Evolutionary conservation across 2,329 filamentous ascomycete genomes (phyloP).

Genomic region (Lachnellula occidentalis): DNA sequence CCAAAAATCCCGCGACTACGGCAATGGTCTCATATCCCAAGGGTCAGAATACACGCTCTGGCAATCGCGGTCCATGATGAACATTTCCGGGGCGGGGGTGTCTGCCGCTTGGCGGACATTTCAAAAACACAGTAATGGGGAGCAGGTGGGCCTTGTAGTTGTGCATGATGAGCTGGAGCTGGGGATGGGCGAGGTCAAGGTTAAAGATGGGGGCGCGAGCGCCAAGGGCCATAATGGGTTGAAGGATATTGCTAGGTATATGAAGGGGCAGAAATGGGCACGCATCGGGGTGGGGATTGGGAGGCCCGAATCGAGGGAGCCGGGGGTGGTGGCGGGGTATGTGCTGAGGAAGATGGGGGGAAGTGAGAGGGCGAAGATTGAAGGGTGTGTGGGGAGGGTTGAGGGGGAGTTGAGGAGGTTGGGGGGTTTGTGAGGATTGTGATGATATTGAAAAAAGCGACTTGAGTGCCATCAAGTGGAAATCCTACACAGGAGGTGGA

Average conservation of each 20-base stretch:
- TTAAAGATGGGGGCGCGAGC: conserved; percentile 58
- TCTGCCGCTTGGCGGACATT: conserved; percentile 58
- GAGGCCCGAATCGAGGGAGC: conserved; percentile 65
- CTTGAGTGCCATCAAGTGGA: no score
- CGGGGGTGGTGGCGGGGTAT: conserved; percentile 64
- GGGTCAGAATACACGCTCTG: conserved; percentile 57
- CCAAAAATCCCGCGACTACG: conserved; percentile 37
- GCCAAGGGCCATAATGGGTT: conserved; percentile 70
- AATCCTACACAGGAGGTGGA: no score
- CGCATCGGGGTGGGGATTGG: conserved; percentile 82
- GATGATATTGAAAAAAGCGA: no score
- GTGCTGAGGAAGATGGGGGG: conserved; percentile 52
- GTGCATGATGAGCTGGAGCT: conserved; percentile 87
- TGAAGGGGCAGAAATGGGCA: conserved; percentile 42
- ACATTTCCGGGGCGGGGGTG: conserved; percentile 70
- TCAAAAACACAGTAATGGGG: conserved; percentile 35
- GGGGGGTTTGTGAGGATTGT: background rate
- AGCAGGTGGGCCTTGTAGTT: conserved; percentile 56
- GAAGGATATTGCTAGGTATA: conserved; percentile 54
- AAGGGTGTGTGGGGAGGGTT: conserved; percentile 24
- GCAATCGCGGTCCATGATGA: conserved; percentile 78
- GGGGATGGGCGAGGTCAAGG: conserved; percentile 59
- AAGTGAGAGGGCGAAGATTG: conserved; percentile 25
- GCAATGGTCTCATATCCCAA: conserved; percentile 45
- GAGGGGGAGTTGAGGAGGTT: conserved; percentile 24